phyloP scores from a whole-genome alignment of 2,329 filamentous ascomycete genomes.

The Penicillium brevicompactum region DNA sequence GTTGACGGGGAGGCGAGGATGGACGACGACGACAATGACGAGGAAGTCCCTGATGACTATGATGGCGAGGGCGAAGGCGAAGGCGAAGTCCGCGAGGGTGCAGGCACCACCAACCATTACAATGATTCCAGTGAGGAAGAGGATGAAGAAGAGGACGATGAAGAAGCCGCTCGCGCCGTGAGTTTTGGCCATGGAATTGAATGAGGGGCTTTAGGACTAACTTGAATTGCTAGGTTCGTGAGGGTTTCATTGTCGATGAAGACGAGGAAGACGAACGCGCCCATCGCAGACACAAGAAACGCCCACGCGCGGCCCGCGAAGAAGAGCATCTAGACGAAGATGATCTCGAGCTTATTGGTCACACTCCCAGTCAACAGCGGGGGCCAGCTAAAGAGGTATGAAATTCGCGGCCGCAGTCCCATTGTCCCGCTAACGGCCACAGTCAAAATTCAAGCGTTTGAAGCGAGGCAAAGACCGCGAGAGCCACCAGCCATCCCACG shows the following conservation, averaged over 20 bases:
- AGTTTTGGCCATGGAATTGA: conserved; percentile 23
- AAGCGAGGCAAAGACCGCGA: conserved; percentile 80
- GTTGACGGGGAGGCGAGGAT: conserved; percentile 85
- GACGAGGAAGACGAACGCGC: conserved; percentile 74
- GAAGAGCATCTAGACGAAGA: conserved; percentile 88
- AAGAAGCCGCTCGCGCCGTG: conserved; percentile 78
- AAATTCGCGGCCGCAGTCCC: not conserved
- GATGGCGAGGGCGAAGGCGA: conserved; percentile 61
- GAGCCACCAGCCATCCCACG: conserved; percentile 62
- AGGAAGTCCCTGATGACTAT: conserved; percentile 76
- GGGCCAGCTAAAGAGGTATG: conserved; percentile 70
- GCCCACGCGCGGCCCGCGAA: conserved; percentile 72
- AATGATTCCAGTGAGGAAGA: conserved; percentile 92
- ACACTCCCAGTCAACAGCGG: conserved; percentile 69
- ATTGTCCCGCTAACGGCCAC: conserved; percentile 12
- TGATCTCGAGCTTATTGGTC: conserved; percentile 91
- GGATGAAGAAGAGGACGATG: conserved; percentile 88
- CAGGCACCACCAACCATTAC: conserved; percentile 49
- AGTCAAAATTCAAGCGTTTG: conserved; percentile 94
- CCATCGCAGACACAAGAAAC: conserved; percentile 67
- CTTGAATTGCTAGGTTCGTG: conserved; percentile 65
- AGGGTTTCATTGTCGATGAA: conserved; percentile 95
- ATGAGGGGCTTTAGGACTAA: conserved; percentile 18
- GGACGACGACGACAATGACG: conserved; percentile 82
- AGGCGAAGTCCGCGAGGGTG: conserved; percentile 42